phyloP scores from a whole-genome alignment of 2,329 filamentous ascomycete genomes.

The Lecanosticta acicola region DNA sequence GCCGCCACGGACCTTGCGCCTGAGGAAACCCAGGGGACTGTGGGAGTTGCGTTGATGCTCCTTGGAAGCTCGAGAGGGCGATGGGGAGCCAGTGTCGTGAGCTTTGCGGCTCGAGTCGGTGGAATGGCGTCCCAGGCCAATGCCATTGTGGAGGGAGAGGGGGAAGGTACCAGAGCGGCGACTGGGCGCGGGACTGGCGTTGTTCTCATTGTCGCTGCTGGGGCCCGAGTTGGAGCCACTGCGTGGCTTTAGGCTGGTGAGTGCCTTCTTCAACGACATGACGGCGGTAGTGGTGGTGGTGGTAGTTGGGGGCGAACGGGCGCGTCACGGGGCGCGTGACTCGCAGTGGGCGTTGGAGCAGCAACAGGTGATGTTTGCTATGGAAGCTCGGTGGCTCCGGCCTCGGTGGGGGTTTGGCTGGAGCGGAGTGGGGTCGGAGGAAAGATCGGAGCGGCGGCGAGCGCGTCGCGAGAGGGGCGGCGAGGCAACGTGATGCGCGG shows the following conservation, averaged over 20 bases:
- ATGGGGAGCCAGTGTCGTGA: constrained; percentile 15
- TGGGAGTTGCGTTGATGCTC: constrained; percentile 28
- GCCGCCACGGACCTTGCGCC: constrained; percentile 26
- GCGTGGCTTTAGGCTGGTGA: constrained; percentile 39
- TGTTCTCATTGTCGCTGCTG: constrained; percentile 18
- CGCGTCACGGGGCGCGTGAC: background rate
- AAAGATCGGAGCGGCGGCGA: too few relatives aligned
- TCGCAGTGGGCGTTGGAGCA: background rate
- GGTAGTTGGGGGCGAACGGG: background rate
- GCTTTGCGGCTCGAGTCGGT: constrained; percentile 14
- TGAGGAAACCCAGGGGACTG: constrained; percentile 31
- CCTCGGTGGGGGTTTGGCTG: too few relatives aligned
- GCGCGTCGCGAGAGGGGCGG: too few relatives aligned
- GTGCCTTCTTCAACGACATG: constrained; percentile 43
- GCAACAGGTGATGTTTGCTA: background rate
- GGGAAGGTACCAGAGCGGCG: constrained; percentile 21
- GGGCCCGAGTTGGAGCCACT: constrained; percentile 23
- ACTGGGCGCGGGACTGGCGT: constrained; percentile 10
- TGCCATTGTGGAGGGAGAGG: constrained; percentile 25
- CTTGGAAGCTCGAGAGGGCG: constrained; percentile 20
- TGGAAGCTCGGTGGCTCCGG: too few relatives aligned
- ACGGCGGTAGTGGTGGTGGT: background rate
- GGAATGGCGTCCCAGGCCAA: constrained; percentile 15
- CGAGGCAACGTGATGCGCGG: too few relatives aligned
- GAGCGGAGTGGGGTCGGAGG: too few relatives aligned